Conservation (phyloP, 1,284 basidiomycete species). For the Phlebopus sp. region DNA sequence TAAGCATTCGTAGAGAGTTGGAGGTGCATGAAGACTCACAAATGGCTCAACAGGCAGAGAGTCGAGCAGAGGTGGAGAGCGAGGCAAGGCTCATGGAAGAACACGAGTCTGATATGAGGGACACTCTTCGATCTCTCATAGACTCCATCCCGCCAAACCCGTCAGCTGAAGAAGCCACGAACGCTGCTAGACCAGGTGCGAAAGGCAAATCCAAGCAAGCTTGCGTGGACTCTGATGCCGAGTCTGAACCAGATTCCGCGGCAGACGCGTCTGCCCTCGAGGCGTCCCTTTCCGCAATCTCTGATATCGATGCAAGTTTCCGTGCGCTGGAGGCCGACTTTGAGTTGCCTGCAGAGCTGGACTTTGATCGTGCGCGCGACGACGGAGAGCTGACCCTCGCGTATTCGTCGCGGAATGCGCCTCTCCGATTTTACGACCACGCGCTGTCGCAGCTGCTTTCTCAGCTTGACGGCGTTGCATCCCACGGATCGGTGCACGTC, state of each 20-base stretch:
- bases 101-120: constrained; percentile 33
- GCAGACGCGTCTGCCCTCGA: constrained; percentile 31
- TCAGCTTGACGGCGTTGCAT: constrained; percentile 55
- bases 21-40: background rate
- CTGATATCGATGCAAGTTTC: constrained; percentile 38
- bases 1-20: background rate
- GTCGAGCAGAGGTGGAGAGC: background rate
- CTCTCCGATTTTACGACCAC: constrained; percentile 58
- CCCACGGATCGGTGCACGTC: constrained; percentile 51
- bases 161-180: background rate
- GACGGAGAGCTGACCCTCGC: constrained; percentile 32
- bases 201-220: constrained; percentile 10
- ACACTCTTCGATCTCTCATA: constrained; percentile 39
- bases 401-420: constrained; percentile 54
- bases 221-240: constrained; percentile 11
- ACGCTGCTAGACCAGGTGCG: background rate
- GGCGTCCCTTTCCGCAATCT: constrained; percentile 34
- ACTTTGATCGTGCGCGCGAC: constrained; percentile 32
- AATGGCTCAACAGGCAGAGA: background rate
- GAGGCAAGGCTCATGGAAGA: constrained; percentile 35
- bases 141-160: constrained; percentile 19
- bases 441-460: constrained; percentile 49
- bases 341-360: constrained; percentile 40
- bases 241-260: constrained; percentile 26
- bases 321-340: constrained; percentile 38